phyloP scores from a whole-genome alignment of 257 asterid genomes.

The Scutellaria minor region DNA sequence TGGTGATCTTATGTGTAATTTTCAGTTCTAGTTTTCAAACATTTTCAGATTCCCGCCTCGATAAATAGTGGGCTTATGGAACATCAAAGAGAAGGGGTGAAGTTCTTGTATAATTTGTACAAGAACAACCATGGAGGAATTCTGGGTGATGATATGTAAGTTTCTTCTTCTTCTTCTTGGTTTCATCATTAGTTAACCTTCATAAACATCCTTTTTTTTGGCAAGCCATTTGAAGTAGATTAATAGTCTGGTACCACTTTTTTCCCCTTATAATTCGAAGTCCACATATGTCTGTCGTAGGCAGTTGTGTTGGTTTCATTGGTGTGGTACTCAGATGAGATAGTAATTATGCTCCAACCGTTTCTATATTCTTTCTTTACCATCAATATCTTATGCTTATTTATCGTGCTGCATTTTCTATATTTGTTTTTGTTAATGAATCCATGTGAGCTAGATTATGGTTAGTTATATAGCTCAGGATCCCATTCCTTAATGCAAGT shows the following conservation, averaged over 20 bases:
- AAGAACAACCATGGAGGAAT: slow-evolving; percentile 92
- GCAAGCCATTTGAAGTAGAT: too few relatives aligned
- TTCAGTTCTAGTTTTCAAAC: not conserved
- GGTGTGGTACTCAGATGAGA: not conserved
- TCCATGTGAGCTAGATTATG: too few relatives aligned
- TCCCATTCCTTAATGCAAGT: too few relatives aligned
- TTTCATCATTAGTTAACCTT: too few relatives aligned
- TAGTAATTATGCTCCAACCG: too few relatives aligned
- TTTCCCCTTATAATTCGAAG: not conserved
- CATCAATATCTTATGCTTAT: not conserved
- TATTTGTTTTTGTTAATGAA: not conserved
- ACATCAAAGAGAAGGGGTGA: slow-evolving; percentile 90
- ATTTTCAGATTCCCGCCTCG: slow-evolving; percentile 82
- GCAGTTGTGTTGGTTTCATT: not conserved
- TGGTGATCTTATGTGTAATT: slow-evolving; percentile 9
- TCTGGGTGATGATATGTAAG: slow-evolving; percentile 97
- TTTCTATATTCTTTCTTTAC: too few relatives aligned
- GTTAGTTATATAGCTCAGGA: too few relatives aligned
- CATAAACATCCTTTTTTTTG: too few relatives aligned
- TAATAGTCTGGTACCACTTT: not conserved
- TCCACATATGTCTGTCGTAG: not conserved
- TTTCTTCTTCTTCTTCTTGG: slow-evolving; percentile 22
- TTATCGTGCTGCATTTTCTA: not conserved
- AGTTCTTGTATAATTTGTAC: slow-evolving; percentile 75
- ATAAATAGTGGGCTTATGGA: slow-evolving; percentile 89